Evolutionary conservation across 108 stramenopile genomes (phyloP), one percentile per base, ranked within the genome.

Genomic region (Fistulifera solaris): DNA sequence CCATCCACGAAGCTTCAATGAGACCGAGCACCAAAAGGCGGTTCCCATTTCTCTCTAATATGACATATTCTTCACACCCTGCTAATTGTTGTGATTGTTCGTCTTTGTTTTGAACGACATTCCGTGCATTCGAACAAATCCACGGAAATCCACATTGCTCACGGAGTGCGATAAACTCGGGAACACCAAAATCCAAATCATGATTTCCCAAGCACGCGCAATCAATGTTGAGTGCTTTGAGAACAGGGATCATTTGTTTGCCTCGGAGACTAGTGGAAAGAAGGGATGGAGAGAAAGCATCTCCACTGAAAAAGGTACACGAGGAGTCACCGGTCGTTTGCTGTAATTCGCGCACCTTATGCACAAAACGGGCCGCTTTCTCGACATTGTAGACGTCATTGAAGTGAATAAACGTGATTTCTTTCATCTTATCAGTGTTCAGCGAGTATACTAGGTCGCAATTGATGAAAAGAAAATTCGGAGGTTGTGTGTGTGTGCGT

Each of bases 301-400:
- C 71, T 0, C 71, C 71, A 14, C 54, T 51, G 28, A 72, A 72
- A 3, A 67, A 47, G 16, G 67, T 63, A 22, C 52, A 41, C 13
- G 57, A 48, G 2, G 14, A 17, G 19, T 12, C 27, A 19, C 14
- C 27, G 31, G 40, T 3, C 23, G 24, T 17, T 31, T 48, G 7
- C 13, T 61, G 48, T 3, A 46, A 16, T 19, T 53, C 28, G 13
- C 62, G 59, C 5, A 66, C 27, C 2, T 50, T 31, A 10, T 48
- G 27, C 18, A 71, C 65, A 21, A 71, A 71, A 8, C 40, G 49
- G 16, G 65, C 48, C 0, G 61, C 27, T 13, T 52, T 51, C 22
- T 71, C 70, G 7, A 62, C 66, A 31, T 66, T 62, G 65, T 71
- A 71, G 51, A 71, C 47, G 55, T 71, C 70, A 40, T 71, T 71